Percentiles rank a stretch among this genome's conserved stretches.
Conservation (phyloP, 1,284 basidiomycete species). For the Ustilago lituana region DNA sequence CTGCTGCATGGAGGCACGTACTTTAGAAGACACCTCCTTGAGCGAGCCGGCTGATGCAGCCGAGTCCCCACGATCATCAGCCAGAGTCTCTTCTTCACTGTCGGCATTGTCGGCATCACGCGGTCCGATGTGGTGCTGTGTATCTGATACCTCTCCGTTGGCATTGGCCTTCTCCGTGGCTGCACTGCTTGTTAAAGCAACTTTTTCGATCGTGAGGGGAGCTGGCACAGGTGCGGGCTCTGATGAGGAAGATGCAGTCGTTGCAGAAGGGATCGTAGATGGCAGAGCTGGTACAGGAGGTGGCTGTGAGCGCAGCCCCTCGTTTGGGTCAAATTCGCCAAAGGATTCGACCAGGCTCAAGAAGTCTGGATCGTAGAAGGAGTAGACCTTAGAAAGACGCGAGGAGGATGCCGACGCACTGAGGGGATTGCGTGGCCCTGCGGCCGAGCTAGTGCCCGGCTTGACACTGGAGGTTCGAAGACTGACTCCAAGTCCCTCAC, state of each 20-base stretch:
- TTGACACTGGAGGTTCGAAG: constrained; percentile 18
- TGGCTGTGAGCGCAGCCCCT: constrained; percentile 28
- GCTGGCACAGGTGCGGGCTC: neutral
- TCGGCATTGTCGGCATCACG: constrained; percentile 8
- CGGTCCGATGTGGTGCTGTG: neutral
- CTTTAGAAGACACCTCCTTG: constrained; percentile 67
- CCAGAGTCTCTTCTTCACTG: constrained; percentile 28
- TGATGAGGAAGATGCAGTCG: neutral
- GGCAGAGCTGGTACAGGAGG: constrained; percentile 33
- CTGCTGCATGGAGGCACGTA: constrained; percentile 75
- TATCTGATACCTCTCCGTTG: neutral
- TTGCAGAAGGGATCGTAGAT: neutral
- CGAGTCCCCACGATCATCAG: constrained; percentile 13
- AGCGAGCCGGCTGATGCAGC: constrained; percentile 19
- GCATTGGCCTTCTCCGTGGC: neutral
- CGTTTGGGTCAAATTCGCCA: constrained; percentile 52
- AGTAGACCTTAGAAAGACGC: constrained; percentile 72
- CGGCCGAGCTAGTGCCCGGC: neutral
- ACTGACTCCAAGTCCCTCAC: constrained; percentile 32
- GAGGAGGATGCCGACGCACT: constrained; percentile 31
- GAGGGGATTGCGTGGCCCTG: constrained; percentile 21
- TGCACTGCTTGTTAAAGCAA: neutral
- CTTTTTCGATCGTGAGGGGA: neutral
- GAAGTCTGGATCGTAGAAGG: constrained; percentile 81
- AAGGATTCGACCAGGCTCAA: constrained; percentile 70